Evolutionary conservation across 2,329 filamentous ascomycete species (phyloP).

Genomic region (Graphium sp.): DNA sequence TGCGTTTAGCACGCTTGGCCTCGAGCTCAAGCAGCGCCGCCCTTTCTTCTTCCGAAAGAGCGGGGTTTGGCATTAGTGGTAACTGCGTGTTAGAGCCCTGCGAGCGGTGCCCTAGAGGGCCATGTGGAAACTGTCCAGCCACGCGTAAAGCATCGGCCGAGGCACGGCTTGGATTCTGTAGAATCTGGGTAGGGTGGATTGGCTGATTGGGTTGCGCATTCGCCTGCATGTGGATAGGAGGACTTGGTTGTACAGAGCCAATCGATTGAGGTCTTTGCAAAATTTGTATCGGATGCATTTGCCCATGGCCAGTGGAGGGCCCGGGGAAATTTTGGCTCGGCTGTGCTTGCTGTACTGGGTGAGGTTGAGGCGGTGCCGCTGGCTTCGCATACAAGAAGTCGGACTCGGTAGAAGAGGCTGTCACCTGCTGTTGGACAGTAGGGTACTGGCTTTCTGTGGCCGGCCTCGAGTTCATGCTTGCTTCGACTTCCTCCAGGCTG

Average conservation of each 20-base stretch:
- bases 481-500: slow-evolving; percentile 94
- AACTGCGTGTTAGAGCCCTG: slow-evolving; percentile 29
- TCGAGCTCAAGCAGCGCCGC: slow-evolving; percentile 75
- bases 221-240: too few species aligned
- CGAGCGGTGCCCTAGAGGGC: slow-evolving; percentile 21
- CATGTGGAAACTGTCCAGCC: slow-evolving; percentile 6
- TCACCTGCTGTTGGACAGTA: slow-evolving; percentile 9
- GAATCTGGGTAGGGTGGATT: slow-evolving; percentile 52
- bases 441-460: slow-evolving; percentile 45
- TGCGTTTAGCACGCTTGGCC: slow-evolving; percentile 86
- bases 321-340: too few species aligned
- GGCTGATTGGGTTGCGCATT: slow-evolving; percentile 20
- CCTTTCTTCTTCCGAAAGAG: slow-evolving; percentile 73
- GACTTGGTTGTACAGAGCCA: slow-evolving; percentile 20
- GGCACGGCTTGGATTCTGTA: slow-evolving; percentile 62
- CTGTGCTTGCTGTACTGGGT: neutral
- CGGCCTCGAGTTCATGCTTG: slow-evolving; percentile 54
- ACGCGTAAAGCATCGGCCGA: slow-evolving; percentile 26
- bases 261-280: slow-evolving; percentile 33
- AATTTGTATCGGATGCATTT: slow-evolving; percentile 37
- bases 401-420: too few species aligned
- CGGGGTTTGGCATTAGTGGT: slow-evolving; percentile 29
- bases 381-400: slow-evolving; percentile 5
- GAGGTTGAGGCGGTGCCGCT: slow-evolving; percentile 5
- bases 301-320: slow-evolving; percentile 18